Conservation (phyloP, 108 stramenopile species). For the Skeletonema potamos region DNA sequence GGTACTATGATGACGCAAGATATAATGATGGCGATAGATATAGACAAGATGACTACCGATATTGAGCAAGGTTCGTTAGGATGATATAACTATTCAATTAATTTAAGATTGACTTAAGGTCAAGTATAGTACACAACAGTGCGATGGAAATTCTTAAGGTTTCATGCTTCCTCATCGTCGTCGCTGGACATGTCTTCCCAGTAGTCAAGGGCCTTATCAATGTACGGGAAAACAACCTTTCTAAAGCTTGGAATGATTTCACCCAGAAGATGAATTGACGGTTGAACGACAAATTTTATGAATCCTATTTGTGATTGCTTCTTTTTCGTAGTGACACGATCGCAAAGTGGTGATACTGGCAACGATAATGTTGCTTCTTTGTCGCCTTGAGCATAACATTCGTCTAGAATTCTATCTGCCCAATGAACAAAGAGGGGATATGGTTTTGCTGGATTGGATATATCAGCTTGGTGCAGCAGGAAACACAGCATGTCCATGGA, state of each 20-base stretch:
- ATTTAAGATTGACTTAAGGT: too few species aligned
- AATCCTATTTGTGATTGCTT: constrained; percentile 81
- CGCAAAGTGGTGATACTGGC: constrained; percentile 73
- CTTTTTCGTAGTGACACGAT: constrained; percentile 50
- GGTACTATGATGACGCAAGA: constrained; percentile 22
- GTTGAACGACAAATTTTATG: constrained; percentile 83
- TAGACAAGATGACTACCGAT: constrained; percentile 3
- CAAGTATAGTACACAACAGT: not conserved
- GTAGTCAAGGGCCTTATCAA: constrained; percentile 26
- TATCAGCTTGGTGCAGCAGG: constrained; percentile 74
- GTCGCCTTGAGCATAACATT: constrained; percentile 75
- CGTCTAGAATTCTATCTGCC: constrained; percentile 64
- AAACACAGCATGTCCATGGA: constrained; percentile 43
- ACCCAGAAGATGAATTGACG: constrained; percentile 39
- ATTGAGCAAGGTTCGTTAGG: not conserved
- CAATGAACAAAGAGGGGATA: constrained; percentile 54
- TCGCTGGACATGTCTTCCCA: constrained; percentile 27
- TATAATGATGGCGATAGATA: constrained; percentile 13
- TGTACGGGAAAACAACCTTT: constrained; percentile 25
- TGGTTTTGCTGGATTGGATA: constrained; percentile 72
- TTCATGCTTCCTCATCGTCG: not conserved
- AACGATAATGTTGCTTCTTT: constrained; percentile 55
- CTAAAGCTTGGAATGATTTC: constrained; percentile 28
- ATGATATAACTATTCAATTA: not conserved
- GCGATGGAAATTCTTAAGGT: not conserved